Percentiles rank a stretch among this genome's conserved stretches.
Conservation (phyloP, 148 eudicot genomes). For the Tetragonia tetragonoides region DNA sequence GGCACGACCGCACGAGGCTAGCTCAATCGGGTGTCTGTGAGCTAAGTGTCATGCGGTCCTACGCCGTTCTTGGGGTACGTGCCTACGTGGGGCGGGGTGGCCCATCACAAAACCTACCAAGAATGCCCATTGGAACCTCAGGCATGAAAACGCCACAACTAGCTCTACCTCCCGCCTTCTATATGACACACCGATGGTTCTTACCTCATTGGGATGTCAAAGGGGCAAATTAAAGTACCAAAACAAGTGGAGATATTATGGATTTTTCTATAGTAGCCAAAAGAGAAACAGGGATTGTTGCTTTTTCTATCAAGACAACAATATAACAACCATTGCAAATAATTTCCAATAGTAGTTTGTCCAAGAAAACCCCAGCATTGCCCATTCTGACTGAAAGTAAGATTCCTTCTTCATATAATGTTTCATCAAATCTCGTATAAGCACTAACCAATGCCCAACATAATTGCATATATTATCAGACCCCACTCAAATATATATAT, state of each 20-base stretch:
- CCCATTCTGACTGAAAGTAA: background rate
- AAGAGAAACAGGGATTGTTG: background rate
- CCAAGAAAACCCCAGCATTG: background rate
- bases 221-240: background rate
- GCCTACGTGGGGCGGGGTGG: no score
- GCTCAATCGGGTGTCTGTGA: no score
- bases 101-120: no score
- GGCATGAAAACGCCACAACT: background rate
- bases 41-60: no score
- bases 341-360: slow-evolving; percentile 22
- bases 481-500: slow-evolving; percentile 12
- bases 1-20: no score
- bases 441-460: background rate
- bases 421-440: background rate
- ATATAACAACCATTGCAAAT: background rate
- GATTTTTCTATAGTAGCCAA: no score
- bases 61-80: no score
- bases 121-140: no score
- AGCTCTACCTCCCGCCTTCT: background rate
- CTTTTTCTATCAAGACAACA: background rate
- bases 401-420: background rate
- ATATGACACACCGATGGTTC: no score
- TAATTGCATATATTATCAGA: slow-evolving; percentile 12
- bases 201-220: slow-evolving; percentile 1
- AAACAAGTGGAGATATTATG: background rate